Evolutionary conservation across 192 early-diverging fungal species (phyloP).

Genomic region (Geranomyces michiganensis): DNA sequence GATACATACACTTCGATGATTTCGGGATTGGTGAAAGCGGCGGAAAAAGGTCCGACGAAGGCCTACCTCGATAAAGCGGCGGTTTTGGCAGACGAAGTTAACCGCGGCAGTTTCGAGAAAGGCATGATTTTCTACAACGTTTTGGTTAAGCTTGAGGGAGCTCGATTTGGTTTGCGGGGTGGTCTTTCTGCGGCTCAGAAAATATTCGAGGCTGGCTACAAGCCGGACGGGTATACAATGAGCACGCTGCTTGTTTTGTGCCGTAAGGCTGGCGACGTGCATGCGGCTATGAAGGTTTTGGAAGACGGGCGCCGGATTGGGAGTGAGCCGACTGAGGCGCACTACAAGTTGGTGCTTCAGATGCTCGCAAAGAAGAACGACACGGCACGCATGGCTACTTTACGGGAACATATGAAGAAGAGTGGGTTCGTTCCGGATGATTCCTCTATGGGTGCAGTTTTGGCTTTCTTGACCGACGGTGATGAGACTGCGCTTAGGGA

Average conservation of each 20-base stretch:
- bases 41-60: neutral
- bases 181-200: neutral
- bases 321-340: neutral
- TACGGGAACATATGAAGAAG: neutral
- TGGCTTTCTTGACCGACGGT: neutral
- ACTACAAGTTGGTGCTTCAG: neutral
- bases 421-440: too few species aligned
- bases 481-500: neutral
- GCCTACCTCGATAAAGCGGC: neutral
- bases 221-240: neutral
- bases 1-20: neutral
- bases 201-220: neutral
- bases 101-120: neutral
- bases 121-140: neutral
- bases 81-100: neutral
- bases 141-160: neutral
- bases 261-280: neutral
- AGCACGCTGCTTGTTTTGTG: constrained; percentile 4
- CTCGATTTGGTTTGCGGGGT: neutral
- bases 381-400: neutral
- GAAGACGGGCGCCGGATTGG: neutral
- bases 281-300: neutral
- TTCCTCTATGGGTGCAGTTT: neutral
- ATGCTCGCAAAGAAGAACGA: neutral
- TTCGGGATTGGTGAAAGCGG: neutral